phyloP scores from a whole-genome alignment of 2,329 filamentous ascomycete genomes.

The Meredithiella fracta region DNA sequence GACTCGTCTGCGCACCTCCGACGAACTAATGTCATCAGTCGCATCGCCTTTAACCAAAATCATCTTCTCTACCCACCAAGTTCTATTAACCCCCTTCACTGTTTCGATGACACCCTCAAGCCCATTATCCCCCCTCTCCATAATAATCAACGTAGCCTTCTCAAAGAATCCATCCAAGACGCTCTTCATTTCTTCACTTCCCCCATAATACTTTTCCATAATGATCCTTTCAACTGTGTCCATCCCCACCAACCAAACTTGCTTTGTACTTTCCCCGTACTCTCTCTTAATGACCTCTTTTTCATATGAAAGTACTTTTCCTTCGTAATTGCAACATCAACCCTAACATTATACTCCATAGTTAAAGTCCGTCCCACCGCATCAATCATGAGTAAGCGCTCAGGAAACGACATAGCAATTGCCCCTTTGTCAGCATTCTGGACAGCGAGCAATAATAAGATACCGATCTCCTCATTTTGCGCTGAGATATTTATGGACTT shows the following conservation, averaged over 20 bases:
- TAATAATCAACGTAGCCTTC: constrained; percentile 35
- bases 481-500: not conserved
- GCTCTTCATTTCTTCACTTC: not conserved
- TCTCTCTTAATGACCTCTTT: constrained; percentile 35
- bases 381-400: constrained; percentile 56
- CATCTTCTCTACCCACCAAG: constrained; percentile 41
- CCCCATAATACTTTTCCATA: constrained; percentile 51
- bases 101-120: constrained; percentile 35
- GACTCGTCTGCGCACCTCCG: constrained; percentile 34
- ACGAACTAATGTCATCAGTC: constrained; percentile 2
- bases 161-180: constrained; percentile 47
- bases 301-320: constrained; percentile 63
- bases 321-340: constrained; percentile 56
- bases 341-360: constrained; percentile 40
- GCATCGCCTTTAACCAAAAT: constrained; percentile 35
- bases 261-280: constrained; percentile 27
- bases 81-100: constrained; percentile 15
- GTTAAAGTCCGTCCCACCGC: constrained; percentile 54
- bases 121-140: constrained; percentile 19
- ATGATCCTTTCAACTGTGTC: constrained; percentile 61
- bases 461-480: constrained; percentile 18
- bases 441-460: constrained; percentile 44
- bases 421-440: constrained; percentile 52
- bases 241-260: constrained; percentile 57
- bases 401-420: constrained; percentile 49